Conservation (phyloP, 2,329 filamentous ascomycete genomes). For the Rhynchosporium graminicola region DNA sequence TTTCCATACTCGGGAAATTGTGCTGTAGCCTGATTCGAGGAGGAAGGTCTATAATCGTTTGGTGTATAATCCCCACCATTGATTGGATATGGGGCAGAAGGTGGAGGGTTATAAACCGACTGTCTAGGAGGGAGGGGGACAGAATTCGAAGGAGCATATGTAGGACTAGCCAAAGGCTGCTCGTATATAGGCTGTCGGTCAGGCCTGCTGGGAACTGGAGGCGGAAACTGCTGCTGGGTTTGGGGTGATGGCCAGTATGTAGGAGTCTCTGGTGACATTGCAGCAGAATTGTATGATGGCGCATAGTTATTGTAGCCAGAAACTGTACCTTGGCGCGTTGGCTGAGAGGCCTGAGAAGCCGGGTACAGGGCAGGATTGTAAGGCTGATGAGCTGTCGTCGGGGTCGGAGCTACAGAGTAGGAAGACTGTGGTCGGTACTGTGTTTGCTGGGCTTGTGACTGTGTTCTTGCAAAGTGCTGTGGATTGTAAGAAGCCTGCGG, state of each 20-base stretch:
- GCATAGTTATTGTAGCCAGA: slow-evolving; percentile 57
- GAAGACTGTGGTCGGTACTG: slow-evolving; percentile 50
- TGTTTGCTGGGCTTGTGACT: slow-evolving; percentile 42
- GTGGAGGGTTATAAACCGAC: slow-evolving; percentile 31
- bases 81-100: slow-evolving; percentile 31
- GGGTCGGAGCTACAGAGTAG: slow-evolving; percentile 54
- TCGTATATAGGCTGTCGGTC: slow-evolving; percentile 35
- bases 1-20: slow-evolving; percentile 33
- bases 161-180: slow-evolving; percentile 31
- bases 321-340: slow-evolving; percentile 57
- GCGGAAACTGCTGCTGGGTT: slow-evolving; percentile 29
- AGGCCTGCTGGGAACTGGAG: slow-evolving; percentile 32
- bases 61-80: slow-evolving; percentile 36
- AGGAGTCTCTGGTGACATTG: slow-evolving; percentile 47
- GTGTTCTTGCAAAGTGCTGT: slow-evolving; percentile 55
- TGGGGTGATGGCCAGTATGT: slow-evolving; percentile 30
- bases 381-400: slow-evolving; percentile 50
- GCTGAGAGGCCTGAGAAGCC: slow-evolving; percentile 48
- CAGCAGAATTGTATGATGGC: slow-evolving; percentile 36
- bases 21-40: slow-evolving; percentile 25
- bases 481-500: slow-evolving; percentile 60
- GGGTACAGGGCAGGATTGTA: slow-evolving; percentile 66
- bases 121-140: slow-evolving; percentile 33
- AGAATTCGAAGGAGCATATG: slow-evolving; percentile 34
- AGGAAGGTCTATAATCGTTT: slow-evolving; percentile 31